A percentile compares a stretch with the other conserved stretches of the same genome.
Conservation (phyloP, 2,329 filamentous ascomycete genomes). For the Stagonosporopsis cucurbitacearum region DNA sequence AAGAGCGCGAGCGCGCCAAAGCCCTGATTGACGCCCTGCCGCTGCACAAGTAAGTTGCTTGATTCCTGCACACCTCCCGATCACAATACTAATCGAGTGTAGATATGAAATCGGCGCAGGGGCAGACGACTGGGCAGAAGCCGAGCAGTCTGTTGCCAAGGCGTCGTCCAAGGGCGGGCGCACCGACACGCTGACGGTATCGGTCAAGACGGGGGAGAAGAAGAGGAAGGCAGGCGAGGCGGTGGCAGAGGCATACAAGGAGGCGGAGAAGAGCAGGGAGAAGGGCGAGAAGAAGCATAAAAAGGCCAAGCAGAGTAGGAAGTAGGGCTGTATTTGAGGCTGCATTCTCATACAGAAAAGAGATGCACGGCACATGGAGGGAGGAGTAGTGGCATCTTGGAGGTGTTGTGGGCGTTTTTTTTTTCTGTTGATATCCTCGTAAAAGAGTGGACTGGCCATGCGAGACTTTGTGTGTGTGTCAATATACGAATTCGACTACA, state of each 20-base stretch:
- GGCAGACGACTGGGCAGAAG: slow-evolving; percentile 62
- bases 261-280: slow-evolving; percentile 46
- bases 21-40: slow-evolving; percentile 90
- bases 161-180: slow-evolving; percentile 54
- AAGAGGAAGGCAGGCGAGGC: slow-evolving; percentile 75
- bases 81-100: slow-evolving; percentile 3
- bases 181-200: slow-evolving; percentile 70
- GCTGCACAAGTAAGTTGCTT: slow-evolving; percentile 73
- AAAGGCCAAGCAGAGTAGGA: slow-evolving; percentile 29
- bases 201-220: slow-evolving; percentile 76
- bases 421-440: slow-evolving; percentile 18
- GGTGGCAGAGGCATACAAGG: slow-evolving; percentile 56
- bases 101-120: slow-evolving; percentile 58
- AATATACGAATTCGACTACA: not conserved
- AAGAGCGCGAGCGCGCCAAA: slow-evolving; percentile 77
- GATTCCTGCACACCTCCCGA: not conserved
- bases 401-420: slow-evolving; percentile 18
- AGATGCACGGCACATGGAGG: not conserved
- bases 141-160: slow-evolving; percentile 73
- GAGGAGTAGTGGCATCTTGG: slow-evolving; percentile 9
- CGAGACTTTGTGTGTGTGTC: not conserved
- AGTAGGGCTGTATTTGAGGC: not conserved
- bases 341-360: no score
- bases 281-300: slow-evolving; percentile 44
- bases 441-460: slow-evolving; percentile 4